Base-by-base conservation (phyloP, 768 basidiomycete species). In the Tremella yokohamensis region DNA sequence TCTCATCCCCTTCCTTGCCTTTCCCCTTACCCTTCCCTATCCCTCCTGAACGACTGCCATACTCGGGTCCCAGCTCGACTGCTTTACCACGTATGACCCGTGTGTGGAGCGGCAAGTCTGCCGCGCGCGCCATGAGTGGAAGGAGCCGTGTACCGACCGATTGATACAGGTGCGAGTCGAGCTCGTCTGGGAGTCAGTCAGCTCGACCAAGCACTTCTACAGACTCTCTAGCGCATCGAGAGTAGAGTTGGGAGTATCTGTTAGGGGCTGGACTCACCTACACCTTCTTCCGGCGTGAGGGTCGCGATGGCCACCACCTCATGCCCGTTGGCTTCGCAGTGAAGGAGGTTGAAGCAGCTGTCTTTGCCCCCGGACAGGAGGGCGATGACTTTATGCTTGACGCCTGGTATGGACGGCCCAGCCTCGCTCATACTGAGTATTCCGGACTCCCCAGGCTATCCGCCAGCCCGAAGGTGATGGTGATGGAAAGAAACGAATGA, bases 141-240 rank as follows among this genome's bases (percentile, higher is more conserved):
- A 98, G 86, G 16, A 90, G 90, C 57, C 91, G 89, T 72, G 97
- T 93, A 0, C 93, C 96, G 24, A 99, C 93, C n/a, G 94, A 97
- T 76, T 99, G 96, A 77, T 97, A 99, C 76, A 99, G 81, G 79
- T 91, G 98, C 20, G 93, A 97, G 77, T 99, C 93, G 69, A 98
- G 84, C 80, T 99, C 96, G 81, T 98, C 96, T 96, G 76, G n/a
- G 19, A 11, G 11, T 34, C 29, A 34, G 29, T 11, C 29, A 4
- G 29, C 29, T 34, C 29, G 29, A 34, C 29, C 11, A 11, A 11
- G 29, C 29, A 4, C 11, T 6, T 6, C 6, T 4, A 34, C 29
- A 11, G 29, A 4, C 11, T 4, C 11, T 34, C 29, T 4, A 6
- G 29, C 29, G 11, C 29, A 34, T 4, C 29, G 11, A 34, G 29